Evolutionary conservation across 768 basidiomycete genomes (phyloP).

Genomic region (Chalciporus sphaerocephalus): DNA sequence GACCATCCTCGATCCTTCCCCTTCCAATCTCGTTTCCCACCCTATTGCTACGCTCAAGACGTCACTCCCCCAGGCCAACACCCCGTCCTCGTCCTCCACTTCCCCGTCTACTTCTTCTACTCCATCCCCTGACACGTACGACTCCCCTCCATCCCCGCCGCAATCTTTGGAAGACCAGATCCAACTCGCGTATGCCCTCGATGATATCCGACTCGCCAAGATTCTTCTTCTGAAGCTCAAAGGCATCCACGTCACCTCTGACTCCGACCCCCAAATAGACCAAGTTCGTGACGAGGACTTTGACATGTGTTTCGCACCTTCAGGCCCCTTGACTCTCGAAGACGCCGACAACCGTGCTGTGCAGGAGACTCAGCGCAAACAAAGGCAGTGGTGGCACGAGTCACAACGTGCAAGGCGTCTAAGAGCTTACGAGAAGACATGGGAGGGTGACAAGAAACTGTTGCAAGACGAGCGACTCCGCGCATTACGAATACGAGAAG

Average conservation of each 20-base stretch:
- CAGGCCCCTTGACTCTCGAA: slow-evolving; percentile 37
- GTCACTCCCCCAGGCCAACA: not conserved
- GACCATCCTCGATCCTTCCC: not conserved
- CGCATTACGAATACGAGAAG: slow-evolving; percentile 33
- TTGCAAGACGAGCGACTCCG: slow-evolving; percentile 37
- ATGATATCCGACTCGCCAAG: slow-evolving; percentile 64
- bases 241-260: slow-evolving; percentile 55
- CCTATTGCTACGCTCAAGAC: not conserved
- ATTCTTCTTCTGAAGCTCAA: slow-evolving; percentile 56
- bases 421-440: slow-evolving; percentile 43
- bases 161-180: slow-evolving; percentile 57
- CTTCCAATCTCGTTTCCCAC: not conserved
- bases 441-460: slow-evolving; percentile 45
- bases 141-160: slow-evolving; percentile 41
- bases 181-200: slow-evolving; percentile 61
- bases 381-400: slow-evolving; percentile 31
- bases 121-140: slow-evolving; percentile 40
- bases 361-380: slow-evolving; percentile 33
- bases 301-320: slow-evolving; percentile 35
- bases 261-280: slow-evolving; percentile 61
- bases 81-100: slow-evolving; percentile 7
- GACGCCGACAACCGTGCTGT: slow-evolving; percentile 40
- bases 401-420: slow-evolving; percentile 39
- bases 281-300: slow-evolving; percentile 52
- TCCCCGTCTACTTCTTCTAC: slow-evolving; percentile 25